Conservation (phyloP, 1,284 basidiomycete genomes). For the Cutaneotrichosporon sp. region DNA sequence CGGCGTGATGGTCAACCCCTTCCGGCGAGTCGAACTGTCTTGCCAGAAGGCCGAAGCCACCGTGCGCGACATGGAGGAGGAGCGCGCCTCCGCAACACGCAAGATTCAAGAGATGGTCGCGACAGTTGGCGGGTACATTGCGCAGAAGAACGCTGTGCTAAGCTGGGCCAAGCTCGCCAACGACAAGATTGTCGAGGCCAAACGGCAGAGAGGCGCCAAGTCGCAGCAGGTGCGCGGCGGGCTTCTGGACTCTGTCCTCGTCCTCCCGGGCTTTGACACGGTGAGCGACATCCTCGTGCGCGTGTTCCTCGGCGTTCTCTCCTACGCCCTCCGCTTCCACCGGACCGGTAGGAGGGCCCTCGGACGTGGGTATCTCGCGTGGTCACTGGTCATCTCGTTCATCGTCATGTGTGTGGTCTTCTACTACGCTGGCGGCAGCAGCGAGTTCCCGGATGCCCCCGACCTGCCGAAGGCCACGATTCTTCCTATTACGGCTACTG, state of each 20-base stretch:
- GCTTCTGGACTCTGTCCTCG: slow-evolving; percentile 16
- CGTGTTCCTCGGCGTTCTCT: slow-evolving; percentile 11
- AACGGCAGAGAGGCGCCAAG: slow-evolving; percentile 13
- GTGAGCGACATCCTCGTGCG: slow-evolving; percentile 17
- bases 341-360: slow-evolving; percentile 15
- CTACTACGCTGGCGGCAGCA: slow-evolving; percentile 7
- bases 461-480: not conserved
- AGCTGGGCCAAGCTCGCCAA: slow-evolving; percentile 29
- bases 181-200: slow-evolving; percentile 16
- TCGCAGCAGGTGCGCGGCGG: slow-evolving; percentile 21
- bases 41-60: slow-evolving; percentile 20
- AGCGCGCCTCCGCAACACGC: slow-evolving; percentile 14
- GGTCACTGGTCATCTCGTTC: slow-evolving; percentile 11
- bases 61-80: slow-evolving; percentile 10
- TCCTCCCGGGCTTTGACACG: slow-evolving; percentile 10
- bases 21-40: slow-evolving; percentile 30
- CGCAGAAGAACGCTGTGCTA: slow-evolving; percentile 35
- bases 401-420: slow-evolving; percentile 17
- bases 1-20: slow-evolving; percentile 30
- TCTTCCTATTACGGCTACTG: not conserved
- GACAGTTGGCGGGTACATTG: slow-evolving; percentile 28
- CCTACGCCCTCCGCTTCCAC: slow-evolving; percentile 6
- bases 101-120: slow-evolving; percentile 29
- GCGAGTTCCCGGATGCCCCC: not conserved
- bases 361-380: slow-evolving; percentile 13